Evolutionary conservation across 2,329 filamentous ascomycete genomes (phyloP).

Genomic region (Fusarium paranaense): DNA sequence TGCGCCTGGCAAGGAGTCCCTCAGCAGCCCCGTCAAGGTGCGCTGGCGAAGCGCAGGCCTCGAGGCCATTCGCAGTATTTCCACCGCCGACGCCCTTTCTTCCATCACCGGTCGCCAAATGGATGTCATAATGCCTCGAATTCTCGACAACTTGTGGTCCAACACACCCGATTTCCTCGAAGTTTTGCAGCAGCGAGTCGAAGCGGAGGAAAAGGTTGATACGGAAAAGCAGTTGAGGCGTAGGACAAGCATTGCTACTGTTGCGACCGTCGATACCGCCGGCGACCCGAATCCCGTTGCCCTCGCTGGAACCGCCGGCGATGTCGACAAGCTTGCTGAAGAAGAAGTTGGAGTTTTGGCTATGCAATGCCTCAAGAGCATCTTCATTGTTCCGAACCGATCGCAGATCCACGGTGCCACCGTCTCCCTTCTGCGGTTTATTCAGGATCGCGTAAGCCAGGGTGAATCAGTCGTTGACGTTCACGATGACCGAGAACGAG

Average conservation of each 20-base stretch:
- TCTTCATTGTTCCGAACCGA: constrained; percentile 85
- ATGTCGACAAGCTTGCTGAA: constrained; percentile 90
- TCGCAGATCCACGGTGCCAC: constrained; percentile 85
- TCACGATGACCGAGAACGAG: constrained; percentile 54
- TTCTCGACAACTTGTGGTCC: constrained; percentile 88
- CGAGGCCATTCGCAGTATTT: constrained; percentile 83
- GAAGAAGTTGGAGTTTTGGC: constrained; percentile 88
- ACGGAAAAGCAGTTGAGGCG: constrained; percentile 72
- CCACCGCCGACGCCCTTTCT: constrained; percentile 81
- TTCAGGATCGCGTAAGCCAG: constrained; percentile 69
- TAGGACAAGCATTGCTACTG: constrained; percentile 83
- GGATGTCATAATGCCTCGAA: constrained; percentile 81
- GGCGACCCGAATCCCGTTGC: constrained; percentile 76
- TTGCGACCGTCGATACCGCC: constrained; percentile 72
- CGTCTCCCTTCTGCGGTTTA: constrained; percentile 78
- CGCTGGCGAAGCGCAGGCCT: constrained; percentile 81
- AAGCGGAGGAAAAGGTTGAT: constrained; percentile 76
- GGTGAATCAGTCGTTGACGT: constrained; percentile 65
- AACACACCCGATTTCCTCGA: constrained; percentile 77
- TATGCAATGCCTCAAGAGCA: constrained; percentile 85
- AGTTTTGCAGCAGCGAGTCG: constrained; percentile 73
- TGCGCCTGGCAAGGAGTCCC: constrained; percentile 61
- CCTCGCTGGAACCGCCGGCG: constrained; percentile 82
- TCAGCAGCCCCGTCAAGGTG: constrained; percentile 79
- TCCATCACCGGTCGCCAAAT: constrained; percentile 82